A percentile compares a stretch with the other conserved stretches of the same genome.
These are phyloP conservation scores for Chaetomium cochliodes DNA, from an alignment of 495 filamentous ascomycete species.

Conservation along the genomic window DNA sequence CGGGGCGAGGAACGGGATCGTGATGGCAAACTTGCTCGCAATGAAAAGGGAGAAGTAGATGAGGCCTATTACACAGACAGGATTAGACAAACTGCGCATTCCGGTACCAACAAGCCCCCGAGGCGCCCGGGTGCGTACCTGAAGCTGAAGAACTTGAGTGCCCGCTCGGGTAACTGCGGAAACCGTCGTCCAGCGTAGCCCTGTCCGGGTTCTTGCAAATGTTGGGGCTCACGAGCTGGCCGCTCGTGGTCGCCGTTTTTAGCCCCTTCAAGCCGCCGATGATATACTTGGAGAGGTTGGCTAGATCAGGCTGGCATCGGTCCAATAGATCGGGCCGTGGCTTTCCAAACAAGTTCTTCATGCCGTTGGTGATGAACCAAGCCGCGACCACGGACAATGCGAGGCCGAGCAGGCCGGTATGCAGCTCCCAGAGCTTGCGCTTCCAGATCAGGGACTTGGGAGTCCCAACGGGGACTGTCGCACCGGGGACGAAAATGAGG, in stretches of 20 bases:
- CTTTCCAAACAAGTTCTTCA: conserved; percentile 87
- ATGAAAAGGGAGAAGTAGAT: conserved; percentile 75
- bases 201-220: conserved; percentile 71
- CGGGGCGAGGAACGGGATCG: conserved; percentile 56
- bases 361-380: conserved; percentile 75
- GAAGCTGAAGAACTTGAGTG: conserved; percentile 65
- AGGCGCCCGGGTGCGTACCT: conserved; percentile 34
- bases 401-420: conserved; percentile 74
- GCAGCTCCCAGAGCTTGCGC: conserved; percentile 81
- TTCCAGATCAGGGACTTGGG: conserved; percentile 64
- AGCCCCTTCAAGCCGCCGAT: conserved; percentile 40
- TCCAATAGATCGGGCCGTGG: conserved; percentile 78
- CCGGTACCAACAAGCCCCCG: background rate
- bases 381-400: conserved; percentile 62
- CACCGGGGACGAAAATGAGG: conserved; percentile 61
- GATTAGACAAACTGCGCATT: background rate
- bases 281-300: conserved; percentile 43
- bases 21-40: conserved; percentile 61
- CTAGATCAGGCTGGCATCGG: conserved; percentile 60
- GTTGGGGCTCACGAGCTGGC: conserved; percentile 58
- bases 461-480: conserved; percentile 65
- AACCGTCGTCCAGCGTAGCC: conserved; percentile 73
- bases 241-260: conserved; percentile 35
- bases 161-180: conserved; percentile 80
- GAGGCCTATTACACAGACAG: conserved; percentile 44